Percentiles rank a stretch among this genome's conserved stretches.
Evolutionary conservation across 352 stramenopile species (phyloP).

Genomic region (Hyaloperonospora brassicae): DNA sequence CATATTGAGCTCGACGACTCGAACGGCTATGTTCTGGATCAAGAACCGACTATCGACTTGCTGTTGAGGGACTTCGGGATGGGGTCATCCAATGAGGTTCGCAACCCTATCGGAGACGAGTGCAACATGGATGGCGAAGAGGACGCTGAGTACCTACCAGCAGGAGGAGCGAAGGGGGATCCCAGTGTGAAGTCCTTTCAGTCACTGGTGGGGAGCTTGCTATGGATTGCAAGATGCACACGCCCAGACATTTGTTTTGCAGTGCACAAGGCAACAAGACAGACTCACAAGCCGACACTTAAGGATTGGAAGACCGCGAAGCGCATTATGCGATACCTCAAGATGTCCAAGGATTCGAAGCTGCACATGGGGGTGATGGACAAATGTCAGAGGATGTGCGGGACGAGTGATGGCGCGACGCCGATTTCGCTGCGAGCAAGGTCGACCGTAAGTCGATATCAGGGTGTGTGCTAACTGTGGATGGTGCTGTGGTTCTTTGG

Average conservation of each 20-base stretch:
- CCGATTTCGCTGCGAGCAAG: neutral
- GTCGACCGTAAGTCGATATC: neutral
- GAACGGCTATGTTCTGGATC: no score
- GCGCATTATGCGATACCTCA: neutral
- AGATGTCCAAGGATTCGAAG: neutral
- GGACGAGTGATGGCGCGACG: neutral
- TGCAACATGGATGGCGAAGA: no score
- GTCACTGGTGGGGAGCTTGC: neutral
- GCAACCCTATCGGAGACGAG: no score
- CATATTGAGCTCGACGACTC: no score
- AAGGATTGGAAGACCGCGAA: conserved; percentile 1
- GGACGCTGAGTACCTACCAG: no score
- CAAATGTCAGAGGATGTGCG: neutral
- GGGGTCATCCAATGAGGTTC: no score
- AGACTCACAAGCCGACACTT: neutral
- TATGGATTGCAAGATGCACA: neutral
- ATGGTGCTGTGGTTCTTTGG: neutral
- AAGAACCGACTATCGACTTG: no score
- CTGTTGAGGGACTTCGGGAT: no score
- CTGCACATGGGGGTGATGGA: neutral
- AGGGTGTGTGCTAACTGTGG: neutral
- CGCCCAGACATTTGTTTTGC: neutral
- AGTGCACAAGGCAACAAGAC: neutral
- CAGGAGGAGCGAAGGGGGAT: no score
- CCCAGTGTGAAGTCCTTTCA: neutral